These are phyloP conservation scores for Geotrichum fermentans DNA, from an alignment of 1,139 yeast species.

Conservation along the genomic window DNA sequence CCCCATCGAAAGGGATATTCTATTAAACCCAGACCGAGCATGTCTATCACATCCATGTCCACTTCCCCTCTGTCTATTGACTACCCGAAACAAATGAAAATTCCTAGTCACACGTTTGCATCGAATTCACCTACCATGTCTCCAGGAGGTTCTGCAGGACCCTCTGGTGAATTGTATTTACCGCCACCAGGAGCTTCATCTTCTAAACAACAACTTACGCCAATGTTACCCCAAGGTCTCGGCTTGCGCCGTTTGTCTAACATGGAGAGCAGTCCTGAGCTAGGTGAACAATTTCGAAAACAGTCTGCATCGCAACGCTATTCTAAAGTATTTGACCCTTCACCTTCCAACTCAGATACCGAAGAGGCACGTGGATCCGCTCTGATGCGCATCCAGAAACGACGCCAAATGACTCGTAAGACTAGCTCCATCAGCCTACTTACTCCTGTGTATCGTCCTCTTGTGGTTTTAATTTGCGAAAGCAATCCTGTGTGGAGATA, in stretches of 20 bases:
- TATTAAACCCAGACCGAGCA: slow-evolving; percentile 15
- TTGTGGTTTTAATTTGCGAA: slow-evolving; percentile 79
- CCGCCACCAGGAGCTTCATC: slow-evolving; percentile 18
- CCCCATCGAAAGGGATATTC: slow-evolving; percentile 18
- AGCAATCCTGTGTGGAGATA: slow-evolving; percentile 80
- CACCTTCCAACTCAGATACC: slow-evolving; percentile 66
- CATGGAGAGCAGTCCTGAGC: slow-evolving; percentile 32
- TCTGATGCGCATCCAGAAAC: slow-evolving; percentile 48
- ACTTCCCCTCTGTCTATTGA: slow-evolving; percentile 19
- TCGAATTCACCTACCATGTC: slow-evolving; percentile 5
- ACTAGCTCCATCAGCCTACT: slow-evolving; percentile 2
- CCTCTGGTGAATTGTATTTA: slow-evolving; percentile 8
- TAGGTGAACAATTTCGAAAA: slow-evolving; percentile 28
- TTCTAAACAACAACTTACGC: slow-evolving; percentile 9
- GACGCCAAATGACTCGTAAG: slow-evolving; percentile 49
- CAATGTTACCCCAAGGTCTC: slow-evolving; percentile 16
- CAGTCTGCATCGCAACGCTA: slow-evolving; percentile 31
- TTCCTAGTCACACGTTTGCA: background rate
- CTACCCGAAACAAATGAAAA: slow-evolving; percentile 10
- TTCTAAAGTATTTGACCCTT: slow-evolving; percentile 43
- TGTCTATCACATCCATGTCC: slow-evolving; percentile 14
- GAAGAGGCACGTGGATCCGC: slow-evolving; percentile 57
- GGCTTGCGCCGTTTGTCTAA: slow-evolving; percentile 27
- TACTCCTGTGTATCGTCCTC: slow-evolving; percentile 32
- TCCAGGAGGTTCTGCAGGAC: slow-evolving; percentile 8